These are phyloP conservation scores for Microcyclospora pomicola DNA, from an alignment of 2,329 filamentous ascomycete species.

Conservation along the genomic window DNA sequence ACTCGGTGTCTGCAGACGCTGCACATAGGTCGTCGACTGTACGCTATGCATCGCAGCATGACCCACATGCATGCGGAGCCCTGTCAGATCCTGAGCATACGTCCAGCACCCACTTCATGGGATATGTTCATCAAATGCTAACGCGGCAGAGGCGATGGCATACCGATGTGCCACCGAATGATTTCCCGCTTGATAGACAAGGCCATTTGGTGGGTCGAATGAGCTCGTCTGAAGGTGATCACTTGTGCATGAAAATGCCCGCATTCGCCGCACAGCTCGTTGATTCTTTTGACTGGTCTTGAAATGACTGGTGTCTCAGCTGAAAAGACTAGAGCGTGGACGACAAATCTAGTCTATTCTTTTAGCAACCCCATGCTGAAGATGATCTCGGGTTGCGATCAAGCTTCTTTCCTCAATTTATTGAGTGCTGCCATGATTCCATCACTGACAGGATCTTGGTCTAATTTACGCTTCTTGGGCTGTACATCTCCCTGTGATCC, in stretches of 20 bases:
- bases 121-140: conserved; percentile 27
- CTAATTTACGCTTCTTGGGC: conserved; percentile 22
- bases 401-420: conserved; percentile 33
- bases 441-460: conserved; percentile 37
- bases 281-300: conserved; percentile 15
- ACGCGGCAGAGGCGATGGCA: conserved; percentile 32
- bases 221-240: conserved; percentile 11
- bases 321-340: too few species aligned
- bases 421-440: conserved; percentile 46
- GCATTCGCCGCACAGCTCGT: conserved; percentile 13
- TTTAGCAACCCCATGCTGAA: background rate
- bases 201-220: conserved; percentile 7
- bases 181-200: conserved; percentile 11
- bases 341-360: background rate
- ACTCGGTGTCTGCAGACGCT: too few species aligned
- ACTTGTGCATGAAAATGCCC: conserved; percentile 20
- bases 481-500: too few species aligned
- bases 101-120: conserved; percentile 17
- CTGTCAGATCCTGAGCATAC: background rate
- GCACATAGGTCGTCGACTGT: too few species aligned
- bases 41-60: too few species aligned
- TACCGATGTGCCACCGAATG: conserved; percentile 7
- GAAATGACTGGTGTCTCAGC: background rate
- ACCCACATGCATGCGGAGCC: too few species aligned
- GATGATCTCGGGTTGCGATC: background rate